Base-by-base conservation (phyloP, 1,284 basidiomycete genomes). In the Polyporus tsugae region DNA sequence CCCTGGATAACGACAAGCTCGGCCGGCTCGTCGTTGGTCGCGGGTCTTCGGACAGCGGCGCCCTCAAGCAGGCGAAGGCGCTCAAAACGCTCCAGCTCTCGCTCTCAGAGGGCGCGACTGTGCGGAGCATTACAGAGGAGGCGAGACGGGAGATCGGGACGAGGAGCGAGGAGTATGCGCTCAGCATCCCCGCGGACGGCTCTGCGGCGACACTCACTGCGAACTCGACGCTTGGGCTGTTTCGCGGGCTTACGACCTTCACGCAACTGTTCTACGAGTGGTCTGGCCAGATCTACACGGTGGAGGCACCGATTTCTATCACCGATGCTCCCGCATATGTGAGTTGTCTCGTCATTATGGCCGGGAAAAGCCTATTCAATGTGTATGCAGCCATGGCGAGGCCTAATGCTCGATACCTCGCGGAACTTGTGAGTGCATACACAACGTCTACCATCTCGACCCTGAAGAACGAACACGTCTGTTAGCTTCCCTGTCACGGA, bases 181-280 rank as follows among this genome's bases (percentile, higher is more conserved):
- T 96, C 36, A 80, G 71, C 1, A 80, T 96, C 13, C 91, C 92
- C 0, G 78, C 76, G 1, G 85, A 90, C 64, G 91, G 91, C 1
- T 82, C 82, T 0, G 58, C 78, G 1, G 93, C 92, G 1, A 83
- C 80, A 0, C 79, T 97, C 46, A 82, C 77, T 0, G 91, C 95
- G 1, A 89, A 89, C 68, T 90, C 91, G 35, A 88, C 93, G 0
- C 80, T 97, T 22, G 95, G 95, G 0, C 80, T 95, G 19, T 87
- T 91, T 57, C 85, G 96, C 62, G 96, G 94, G 0, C 80, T 97
- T 64, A 91, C 92, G n/a, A 95, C 94, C 0, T 95, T 97, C 76
- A 82, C 85, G 52, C 94, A 96, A 79, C 78, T 97, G 33, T 92
- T 89, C 86, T 94, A 91, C 74, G 82, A 86, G 35, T 79, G 79